A percentile compares a stretch with the other conserved stretches of the same genome.
Conservation (phyloP, 1,139 yeast genomes). For the Saccharomyces hybrid region DNA sequence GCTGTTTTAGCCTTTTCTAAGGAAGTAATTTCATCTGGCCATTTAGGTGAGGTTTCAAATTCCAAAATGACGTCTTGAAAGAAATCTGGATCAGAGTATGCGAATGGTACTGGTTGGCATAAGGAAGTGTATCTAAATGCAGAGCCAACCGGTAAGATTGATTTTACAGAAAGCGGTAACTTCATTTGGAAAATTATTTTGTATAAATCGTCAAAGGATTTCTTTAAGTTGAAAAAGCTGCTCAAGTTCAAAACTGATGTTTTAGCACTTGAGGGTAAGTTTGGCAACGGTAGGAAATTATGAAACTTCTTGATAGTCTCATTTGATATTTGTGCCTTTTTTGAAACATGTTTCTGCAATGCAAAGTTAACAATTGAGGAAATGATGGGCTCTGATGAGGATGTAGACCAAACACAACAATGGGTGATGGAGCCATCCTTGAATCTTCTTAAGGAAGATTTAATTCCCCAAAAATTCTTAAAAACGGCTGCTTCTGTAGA, state of each 20-base stretch:
- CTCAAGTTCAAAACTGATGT: constrained; percentile 47
- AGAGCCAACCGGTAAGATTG: constrained; percentile 65
- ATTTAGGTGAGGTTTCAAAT: constrained; percentile 81
- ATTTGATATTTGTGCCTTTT: constrained; percentile 38
- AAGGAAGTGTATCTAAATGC: constrained; percentile 68
- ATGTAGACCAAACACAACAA: constrained; percentile 76
- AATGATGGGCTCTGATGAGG: constrained; percentile 59
- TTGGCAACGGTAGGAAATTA: constrained; percentile 51
- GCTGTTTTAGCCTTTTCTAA: constrained; percentile 89
- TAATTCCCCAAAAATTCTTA: constrained; percentile 83
- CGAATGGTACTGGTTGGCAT: constrained; percentile 77
- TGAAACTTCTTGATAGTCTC: constrained; percentile 40
- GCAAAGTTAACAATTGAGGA: constrained; percentile 57
- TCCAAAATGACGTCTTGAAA: constrained; percentile 76
- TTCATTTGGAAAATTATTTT: constrained; percentile 41
- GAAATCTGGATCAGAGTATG: constrained; percentile 68
- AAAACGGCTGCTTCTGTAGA: constrained; percentile 55
- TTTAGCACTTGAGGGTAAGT: constrained; percentile 47
- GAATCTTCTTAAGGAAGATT: constrained; percentile 80
- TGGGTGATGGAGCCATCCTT: constrained; percentile 85
- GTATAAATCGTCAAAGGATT: constrained; percentile 60
- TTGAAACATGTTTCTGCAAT: constrained; percentile 54
- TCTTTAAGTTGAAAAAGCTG: constrained; percentile 50
- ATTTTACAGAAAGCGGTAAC: constrained; percentile 65
- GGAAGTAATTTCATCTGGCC: constrained; percentile 91